These are phyloP conservation scores for Candida incommunis DNA, from an alignment of 805 yeast genomes.

Conservation along the genomic window DNA sequence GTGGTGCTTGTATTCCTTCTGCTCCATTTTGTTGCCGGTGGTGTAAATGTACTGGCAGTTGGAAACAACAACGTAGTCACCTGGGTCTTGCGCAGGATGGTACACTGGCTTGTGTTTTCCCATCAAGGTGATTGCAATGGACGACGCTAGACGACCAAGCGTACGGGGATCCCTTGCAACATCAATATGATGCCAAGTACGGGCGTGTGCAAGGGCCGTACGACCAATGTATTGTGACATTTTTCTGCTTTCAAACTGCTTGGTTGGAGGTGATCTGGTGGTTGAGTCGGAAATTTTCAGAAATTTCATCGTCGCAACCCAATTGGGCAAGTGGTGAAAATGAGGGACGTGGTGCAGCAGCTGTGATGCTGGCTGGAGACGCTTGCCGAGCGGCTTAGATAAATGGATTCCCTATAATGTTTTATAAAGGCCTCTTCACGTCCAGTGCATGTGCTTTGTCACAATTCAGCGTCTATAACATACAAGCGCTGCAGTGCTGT, in stretches of 20 bases:
- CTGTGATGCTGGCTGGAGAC: too few species aligned
- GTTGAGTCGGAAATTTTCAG: not conserved
- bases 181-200: conserved; percentile 94
- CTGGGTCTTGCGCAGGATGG: conserved; percentile 65
- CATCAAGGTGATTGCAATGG: conserved; percentile 73
- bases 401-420: too few species aligned
- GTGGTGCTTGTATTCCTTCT: conserved; percentile 81
- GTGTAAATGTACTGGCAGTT: conserved; percentile 70
- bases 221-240: conserved; percentile 29
- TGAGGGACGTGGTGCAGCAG: too few species aligned
- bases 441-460: too few species aligned
- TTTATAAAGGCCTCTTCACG: too few species aligned
- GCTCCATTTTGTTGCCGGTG: conserved; percentile 74
- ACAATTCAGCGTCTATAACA: too few species aligned
- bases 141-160: conserved; percentile 81
- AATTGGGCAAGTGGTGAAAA: too few species aligned
- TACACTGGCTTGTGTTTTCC: conserved; percentile 96
- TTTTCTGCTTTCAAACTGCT: not conserved
- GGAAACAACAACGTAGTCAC: conserved; percentile 94
- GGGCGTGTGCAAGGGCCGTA: conserved; percentile 62
- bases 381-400: too few species aligned
- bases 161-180: conserved; percentile 73
- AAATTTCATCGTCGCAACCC: not conserved
- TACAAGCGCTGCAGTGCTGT: too few species aligned
- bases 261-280: not conserved